Evolutionary conservation across 2,329 filamentous ascomycete genomes (phyloP).

Genomic region (Colletotrichum destructivum): DNA sequence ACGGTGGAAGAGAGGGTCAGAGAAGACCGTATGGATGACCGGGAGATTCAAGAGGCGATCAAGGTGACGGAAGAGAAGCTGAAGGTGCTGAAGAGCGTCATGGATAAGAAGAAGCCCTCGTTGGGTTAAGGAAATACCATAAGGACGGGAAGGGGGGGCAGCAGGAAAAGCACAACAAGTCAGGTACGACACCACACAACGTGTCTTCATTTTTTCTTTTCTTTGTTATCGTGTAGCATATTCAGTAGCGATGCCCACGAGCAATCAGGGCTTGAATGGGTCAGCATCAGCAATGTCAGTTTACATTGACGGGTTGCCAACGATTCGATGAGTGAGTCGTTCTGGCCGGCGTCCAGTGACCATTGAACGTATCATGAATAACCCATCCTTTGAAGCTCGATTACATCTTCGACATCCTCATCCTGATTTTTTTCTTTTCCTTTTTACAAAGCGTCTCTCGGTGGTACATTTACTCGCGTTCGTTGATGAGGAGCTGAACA

Average conservation of each 20-base stretch:
- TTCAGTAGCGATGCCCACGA: conserved; percentile 37
- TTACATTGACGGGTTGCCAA: neutral
- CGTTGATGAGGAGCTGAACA: no score
- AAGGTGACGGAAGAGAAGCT: conserved; percentile 89
- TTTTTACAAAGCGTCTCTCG: no score
- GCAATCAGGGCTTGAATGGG: conserved; percentile 38
- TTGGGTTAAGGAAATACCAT: conserved; percentile 33
- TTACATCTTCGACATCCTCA: no score
- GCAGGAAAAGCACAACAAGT: conserved; percentile 27
- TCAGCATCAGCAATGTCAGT: conserved; percentile 29
- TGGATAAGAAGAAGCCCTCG: conserved; percentile 69
- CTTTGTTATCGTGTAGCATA: conserved; percentile 39
- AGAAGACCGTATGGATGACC: conserved; percentile 76
- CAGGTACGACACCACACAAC: conserved; percentile 40
- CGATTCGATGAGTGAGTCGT: neutral
- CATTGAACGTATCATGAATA: no score
- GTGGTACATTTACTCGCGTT: no score
- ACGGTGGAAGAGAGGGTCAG: conserved; percentile 73
- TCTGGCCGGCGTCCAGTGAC: no score
- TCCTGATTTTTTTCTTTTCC: no score
- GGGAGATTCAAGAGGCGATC: conserved; percentile 85
- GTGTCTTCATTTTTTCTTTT: conserved; percentile 29
- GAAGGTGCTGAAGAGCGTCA: conserved; percentile 80
- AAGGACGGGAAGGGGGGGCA: conserved; percentile 23
- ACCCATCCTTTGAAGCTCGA: no score